Conservation (phyloP, 106 monocot genomes). For the Dendrobium catenatum region DNA sequence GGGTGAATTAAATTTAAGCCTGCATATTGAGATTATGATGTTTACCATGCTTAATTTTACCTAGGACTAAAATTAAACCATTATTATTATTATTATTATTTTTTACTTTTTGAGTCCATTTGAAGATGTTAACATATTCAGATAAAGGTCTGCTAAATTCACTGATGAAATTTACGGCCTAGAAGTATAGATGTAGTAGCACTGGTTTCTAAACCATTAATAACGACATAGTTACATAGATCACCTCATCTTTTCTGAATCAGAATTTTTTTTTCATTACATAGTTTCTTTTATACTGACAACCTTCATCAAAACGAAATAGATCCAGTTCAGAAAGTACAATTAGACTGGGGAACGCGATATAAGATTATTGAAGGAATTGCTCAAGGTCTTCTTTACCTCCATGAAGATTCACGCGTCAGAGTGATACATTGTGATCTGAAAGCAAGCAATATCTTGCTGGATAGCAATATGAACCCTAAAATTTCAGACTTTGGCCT, state of each 20-base stretch:
- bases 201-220: background rate
- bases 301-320: background rate
- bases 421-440: slow-evolving; percentile 13
- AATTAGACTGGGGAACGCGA: slow-evolving; percentile 9
- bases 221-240: background rate
- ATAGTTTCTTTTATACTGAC: background rate
- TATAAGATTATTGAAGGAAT: slow-evolving; percentile 13
- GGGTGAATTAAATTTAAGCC: no score
- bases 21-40: no score
- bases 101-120: no score
- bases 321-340: background rate
- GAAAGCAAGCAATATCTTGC: slow-evolving; percentile 18
- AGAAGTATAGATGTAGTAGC: background rate
- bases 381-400: slow-evolving; percentile 14
- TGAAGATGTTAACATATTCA: no score
- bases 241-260: background rate
- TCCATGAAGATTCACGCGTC: slow-evolving; percentile 12
- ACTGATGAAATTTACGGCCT: background rate
- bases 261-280: background rate
- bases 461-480: slow-evolving; percentile 13
- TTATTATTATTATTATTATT: no score
- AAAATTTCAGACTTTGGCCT: slow-evolving; percentile 20
- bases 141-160: no score
- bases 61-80: no score
- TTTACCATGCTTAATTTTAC: no score